Evolutionary conservation across 2,329 filamentous ascomycete genomes (phyloP).

Genomic region (Zarea fungicola): DNA sequence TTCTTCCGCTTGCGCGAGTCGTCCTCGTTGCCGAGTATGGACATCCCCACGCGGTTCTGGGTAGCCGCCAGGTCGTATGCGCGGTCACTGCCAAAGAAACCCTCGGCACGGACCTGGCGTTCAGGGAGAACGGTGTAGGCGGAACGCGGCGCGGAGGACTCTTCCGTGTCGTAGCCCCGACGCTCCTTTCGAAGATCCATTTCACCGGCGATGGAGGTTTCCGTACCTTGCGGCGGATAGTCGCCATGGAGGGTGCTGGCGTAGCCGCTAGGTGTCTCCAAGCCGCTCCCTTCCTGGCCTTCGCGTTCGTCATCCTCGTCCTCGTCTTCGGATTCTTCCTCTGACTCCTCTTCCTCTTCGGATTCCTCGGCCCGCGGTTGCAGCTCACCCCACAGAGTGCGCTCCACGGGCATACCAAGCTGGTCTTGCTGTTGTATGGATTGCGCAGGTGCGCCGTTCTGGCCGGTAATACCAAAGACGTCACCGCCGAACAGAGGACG

Average conservation of each 20-base stretch:
- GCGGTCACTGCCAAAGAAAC: constrained; percentile 94
- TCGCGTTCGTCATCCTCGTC: constrained; percentile 58
- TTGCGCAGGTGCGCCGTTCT: constrained; percentile 28
- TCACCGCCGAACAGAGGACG: constrained; percentile 89
- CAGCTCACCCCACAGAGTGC: constrained; percentile 85
- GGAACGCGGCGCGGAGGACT: constrained; percentile 65
- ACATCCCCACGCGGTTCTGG: constrained; percentile 50
- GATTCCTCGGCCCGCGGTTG: constrained; percentile 74
- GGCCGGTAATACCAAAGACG: constrained; percentile 71
- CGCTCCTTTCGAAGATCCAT: constrained; percentile 84
- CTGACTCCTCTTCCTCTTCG: constrained; percentile 67
- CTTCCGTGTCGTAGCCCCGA: constrained; percentile 83
- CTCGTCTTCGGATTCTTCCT: constrained; percentile 69
- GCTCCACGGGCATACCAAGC: constrained; percentile 75
- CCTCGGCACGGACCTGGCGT: constrained; percentile 75
- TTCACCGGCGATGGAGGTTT: constrained; percentile 75
- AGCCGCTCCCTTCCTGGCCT: constrained; percentile 59
- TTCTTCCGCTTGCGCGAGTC: constrained; percentile 84
- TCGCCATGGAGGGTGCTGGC: constrained; percentile 78
- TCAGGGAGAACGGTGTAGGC: constrained; percentile 90
- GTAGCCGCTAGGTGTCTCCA: constrained; percentile 77
- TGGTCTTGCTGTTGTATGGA: constrained; percentile 24
- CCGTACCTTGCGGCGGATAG: constrained; percentile 60
- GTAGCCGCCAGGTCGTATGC: constrained; percentile 74
- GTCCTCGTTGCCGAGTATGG: constrained; percentile 76